Base-by-base conservation (phyloP, 306 rosid genomes). In the Erythrophleum fordii region DNA sequence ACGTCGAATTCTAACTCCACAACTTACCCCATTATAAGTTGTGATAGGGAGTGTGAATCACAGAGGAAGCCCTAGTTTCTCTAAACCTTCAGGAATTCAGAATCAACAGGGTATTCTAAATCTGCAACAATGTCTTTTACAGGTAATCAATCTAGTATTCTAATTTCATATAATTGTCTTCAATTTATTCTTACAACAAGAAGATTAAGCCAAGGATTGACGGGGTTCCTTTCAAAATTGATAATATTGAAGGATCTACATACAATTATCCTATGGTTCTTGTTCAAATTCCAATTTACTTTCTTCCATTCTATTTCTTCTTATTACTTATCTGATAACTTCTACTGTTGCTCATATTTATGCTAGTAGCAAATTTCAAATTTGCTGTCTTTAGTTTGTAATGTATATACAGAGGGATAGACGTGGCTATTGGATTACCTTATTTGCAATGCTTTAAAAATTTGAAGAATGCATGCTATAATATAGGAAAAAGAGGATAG, bases 231-330 rank as follows among this genome's bases (percentile, higher is more conserved):
- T 83, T 92, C 87, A 78, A 77, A 73, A 46, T 25, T 29, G 89
- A 88, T 69, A 95, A 95, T 80, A 78, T 87, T 64, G 97, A 95
- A 89, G 91, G 86, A 81, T 83, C 86, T 28, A 73, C 80, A 16
- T 81, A 73, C 79, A 84, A 85, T 79, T 88, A 89, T 83, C 98
- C 97, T 51, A 91, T 87, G 97, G 97, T 95, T 83, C 89, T 95
- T 76, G 85, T 92, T 86, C 97, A 94, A 86, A 91, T 94, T 81
- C 98, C 97, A 39, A 94, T 56, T 69, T 10, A 3, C 12, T 51
- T 7, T 4, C 69, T 66, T 78, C 62, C 35, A 22, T 28, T 58
- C 56, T 75, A 20, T 58, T 59, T 61, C 49, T 55, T 9, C 1
- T 20, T 8, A 41, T 14, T n/a, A n/a, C 13, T 73, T 31, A 44